Evolutionary conservation across 2,329 filamentous ascomycete species (phyloP).

Genomic region (Knufia petricola): DNA sequence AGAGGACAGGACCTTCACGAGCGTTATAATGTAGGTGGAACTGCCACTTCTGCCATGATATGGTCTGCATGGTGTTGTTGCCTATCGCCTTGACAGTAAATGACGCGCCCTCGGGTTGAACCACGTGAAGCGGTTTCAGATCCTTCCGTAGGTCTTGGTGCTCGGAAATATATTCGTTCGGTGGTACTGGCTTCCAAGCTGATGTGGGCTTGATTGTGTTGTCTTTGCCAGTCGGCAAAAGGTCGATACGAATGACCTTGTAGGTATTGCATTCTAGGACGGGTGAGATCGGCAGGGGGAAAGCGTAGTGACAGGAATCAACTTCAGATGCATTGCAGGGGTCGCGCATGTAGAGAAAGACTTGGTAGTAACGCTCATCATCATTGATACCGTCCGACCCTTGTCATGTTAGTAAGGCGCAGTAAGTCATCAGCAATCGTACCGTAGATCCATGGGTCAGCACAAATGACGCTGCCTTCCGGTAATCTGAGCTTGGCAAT

Average conservation of each 20-base stretch:
- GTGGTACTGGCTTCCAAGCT: slow-evolving; percentile 27
- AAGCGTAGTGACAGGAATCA: slow-evolving; percentile 61
- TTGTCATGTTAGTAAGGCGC: slow-evolving; percentile 19
- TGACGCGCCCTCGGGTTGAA: slow-evolving; percentile 56
- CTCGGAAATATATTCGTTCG: slow-evolving; percentile 59
- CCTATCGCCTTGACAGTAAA: slow-evolving; percentile 46
- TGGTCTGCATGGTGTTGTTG: slow-evolving; percentile 40
- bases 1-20: slow-evolving; percentile 57
- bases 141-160: slow-evolving; percentile 51
- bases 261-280: slow-evolving; percentile 54
- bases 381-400: slow-evolving; percentile 45
- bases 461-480: slow-evolving; percentile 46
- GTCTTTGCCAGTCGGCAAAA: slow-evolving; percentile 58
- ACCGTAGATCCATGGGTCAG: slow-evolving; percentile 63
- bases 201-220: slow-evolving; percentile 36
- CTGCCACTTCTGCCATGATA: slow-evolving; percentile 59
- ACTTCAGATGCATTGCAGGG: slow-evolving; percentile 48
- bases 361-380: slow-evolving; percentile 48
- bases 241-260: slow-evolving; percentile 60
- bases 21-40: slow-evolving; percentile 43
- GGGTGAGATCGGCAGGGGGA: slow-evolving; percentile 57
- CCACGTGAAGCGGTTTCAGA: slow-evolving; percentile 54
- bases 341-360: slow-evolving; percentile 58
- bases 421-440: slow-evolving; percentile 14
- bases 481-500: slow-evolving; percentile 52